Evolutionary conservation across 169 alveolate species (phyloP).

Genomic region (Plasmodium berghei): DNA sequence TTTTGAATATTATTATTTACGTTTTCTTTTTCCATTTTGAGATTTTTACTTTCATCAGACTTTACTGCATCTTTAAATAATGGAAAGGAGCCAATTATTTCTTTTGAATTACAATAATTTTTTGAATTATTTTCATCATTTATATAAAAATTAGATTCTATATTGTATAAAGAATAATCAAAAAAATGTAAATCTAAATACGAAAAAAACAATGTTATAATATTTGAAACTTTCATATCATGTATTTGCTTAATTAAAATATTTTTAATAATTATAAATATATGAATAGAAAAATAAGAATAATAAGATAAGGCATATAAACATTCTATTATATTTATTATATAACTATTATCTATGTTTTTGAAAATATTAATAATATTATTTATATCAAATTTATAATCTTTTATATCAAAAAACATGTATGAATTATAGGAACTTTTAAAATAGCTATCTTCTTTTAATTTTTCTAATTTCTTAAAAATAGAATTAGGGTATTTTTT

Average conservation of each 20-base stretch:
- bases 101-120: background rate
- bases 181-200: constrained; percentile 35
- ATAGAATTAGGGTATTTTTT: constrained; percentile 10
- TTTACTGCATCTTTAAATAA: background rate
- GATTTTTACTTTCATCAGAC: background rate
- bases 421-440: constrained; percentile 54
- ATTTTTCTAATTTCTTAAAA: constrained; percentile 30
- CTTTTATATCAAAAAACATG: constrained; percentile 38
- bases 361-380: constrained; percentile 39
- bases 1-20: background rate
- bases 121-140: constrained; percentile 19
- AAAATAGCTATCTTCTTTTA: constrained; percentile 63
- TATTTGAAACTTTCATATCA: constrained; percentile 61
- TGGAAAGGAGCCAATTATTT: background rate
- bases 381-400: constrained; percentile 34
- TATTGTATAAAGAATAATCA: constrained; percentile 54
- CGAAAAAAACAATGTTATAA: constrained; percentile 44
- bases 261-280: constrained; percentile 46
- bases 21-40: background rate
- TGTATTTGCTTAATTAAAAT: constrained; percentile 63
- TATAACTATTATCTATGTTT: constrained; percentile 52
- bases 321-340: constrained; percentile 38
- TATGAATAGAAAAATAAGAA: constrained; percentile 67
- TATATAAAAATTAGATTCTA: constrained; percentile 34
- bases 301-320: constrained; percentile 50